These are phyloP conservation scores for Mallotus nudiflorus DNA, from an alignment of 345 rosid species.

Conservation along the genomic window DNA sequence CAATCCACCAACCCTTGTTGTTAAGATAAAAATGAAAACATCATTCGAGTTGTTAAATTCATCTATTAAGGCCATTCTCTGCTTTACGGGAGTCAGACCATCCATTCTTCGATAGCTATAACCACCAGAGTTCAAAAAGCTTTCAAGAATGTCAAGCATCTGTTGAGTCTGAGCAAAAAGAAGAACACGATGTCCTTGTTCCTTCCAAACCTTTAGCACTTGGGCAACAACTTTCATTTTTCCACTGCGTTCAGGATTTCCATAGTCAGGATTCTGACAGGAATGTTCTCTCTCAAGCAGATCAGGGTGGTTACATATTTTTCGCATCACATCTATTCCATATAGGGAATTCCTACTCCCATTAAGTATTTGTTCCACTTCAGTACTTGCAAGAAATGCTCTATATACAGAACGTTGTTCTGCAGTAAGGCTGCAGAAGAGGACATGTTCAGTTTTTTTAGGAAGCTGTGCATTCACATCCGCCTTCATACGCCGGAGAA, in stretches of 20 bases:
- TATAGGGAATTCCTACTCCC: conserved; percentile 81
- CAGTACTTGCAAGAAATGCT: conserved; percentile 97
- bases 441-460: conserved; percentile 91
- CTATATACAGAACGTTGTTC: conserved; percentile 83
- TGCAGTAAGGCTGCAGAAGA: conserved; percentile 91
- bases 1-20: conserved; percentile 96
- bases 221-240: conserved; percentile 88
- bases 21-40: conserved; percentile 77
- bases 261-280: conserved; percentile 73
- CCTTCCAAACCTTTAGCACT: conserved; percentile 85
- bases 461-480: conserved; percentile 90
- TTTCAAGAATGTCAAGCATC: conserved; percentile 96
- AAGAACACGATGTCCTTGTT: conserved; percentile 93
- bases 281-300: conserved; percentile 94
- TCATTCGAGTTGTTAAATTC: conserved; percentile 76
- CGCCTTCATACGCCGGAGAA: conserved; percentile 91
- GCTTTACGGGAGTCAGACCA: conserved; percentile 83
- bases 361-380: conserved; percentile 82
- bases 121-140: conserved; percentile 57
- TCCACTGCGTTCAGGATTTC: conserved; percentile 90
- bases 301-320: conserved; percentile 99
- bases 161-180: conserved; percentile 93
- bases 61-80: conserved; percentile 96
- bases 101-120: conserved; percentile 94
- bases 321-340: conserved; percentile 99